phyloP scores from a whole-genome alignment of 139 green algal species.

The Coelastrella sp. region DNA sequence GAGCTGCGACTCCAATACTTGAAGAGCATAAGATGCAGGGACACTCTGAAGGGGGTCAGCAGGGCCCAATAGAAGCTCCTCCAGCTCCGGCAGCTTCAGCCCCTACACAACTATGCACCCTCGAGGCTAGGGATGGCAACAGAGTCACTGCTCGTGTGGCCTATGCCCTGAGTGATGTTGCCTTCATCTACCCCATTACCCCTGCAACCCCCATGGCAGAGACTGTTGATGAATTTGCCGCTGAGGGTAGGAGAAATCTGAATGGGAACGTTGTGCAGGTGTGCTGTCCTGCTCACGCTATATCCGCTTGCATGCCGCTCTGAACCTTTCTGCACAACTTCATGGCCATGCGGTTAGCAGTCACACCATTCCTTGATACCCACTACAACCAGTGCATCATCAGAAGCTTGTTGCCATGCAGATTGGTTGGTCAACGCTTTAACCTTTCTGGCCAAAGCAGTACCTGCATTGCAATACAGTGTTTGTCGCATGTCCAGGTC shows the following conservation, averaged over 20 bases:
- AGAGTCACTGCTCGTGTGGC: slow-evolving; percentile 61
- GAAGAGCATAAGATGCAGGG: background rate
- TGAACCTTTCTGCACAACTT: too few species aligned
- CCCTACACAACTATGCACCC: background rate
- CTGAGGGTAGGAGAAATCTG: slow-evolving; percentile 57
- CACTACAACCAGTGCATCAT: too few species aligned
- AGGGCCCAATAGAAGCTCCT: background rate
- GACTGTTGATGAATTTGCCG: slow-evolving; percentile 55
- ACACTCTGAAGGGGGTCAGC: too few species aligned
- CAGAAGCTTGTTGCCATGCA: too few species aligned
- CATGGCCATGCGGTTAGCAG: too few species aligned
- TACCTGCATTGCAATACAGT: too few species aligned
- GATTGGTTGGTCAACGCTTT: background rate
- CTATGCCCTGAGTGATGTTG: slow-evolving; percentile 60
- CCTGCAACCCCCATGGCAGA: slow-evolving; percentile 66
- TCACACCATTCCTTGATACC: too few species aligned
- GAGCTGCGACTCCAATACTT: background rate
- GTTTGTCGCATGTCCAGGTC: too few species aligned
- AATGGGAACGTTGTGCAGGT: slow-evolving; percentile 63
- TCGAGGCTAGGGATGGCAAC: slow-evolving; percentile 58
- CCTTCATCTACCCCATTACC: slow-evolving; percentile 74
- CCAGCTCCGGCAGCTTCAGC: background rate
- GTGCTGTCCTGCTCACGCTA: slow-evolving; percentile 12
- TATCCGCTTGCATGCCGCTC: too few species aligned
- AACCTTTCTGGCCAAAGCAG: too few species aligned